Evolutionary conservation across 805 yeast species (phyloP).

Genomic region (Metschnikowia orientalis): DNA sequence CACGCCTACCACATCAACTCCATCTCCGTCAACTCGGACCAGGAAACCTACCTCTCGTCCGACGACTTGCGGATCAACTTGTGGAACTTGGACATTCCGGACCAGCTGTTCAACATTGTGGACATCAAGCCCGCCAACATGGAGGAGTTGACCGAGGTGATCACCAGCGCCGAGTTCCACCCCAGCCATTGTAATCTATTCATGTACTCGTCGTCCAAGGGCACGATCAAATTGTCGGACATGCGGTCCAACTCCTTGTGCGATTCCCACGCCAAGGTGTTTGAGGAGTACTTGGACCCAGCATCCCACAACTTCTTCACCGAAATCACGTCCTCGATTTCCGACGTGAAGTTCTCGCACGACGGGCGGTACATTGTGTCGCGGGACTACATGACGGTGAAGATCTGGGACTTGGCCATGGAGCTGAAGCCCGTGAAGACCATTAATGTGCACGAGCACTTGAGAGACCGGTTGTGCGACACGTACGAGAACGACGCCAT

Average conservation of each 20-base stretch:
- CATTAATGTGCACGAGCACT: conserved; percentile 91
- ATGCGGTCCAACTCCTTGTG: conserved; percentile 95
- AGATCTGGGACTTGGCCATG: conserved; percentile 98
- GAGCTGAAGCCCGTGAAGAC: conserved; percentile 92
- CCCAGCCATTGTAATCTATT: conserved; percentile 88
- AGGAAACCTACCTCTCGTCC: conserved; percentile 87
- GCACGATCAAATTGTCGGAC: conserved; percentile 91
- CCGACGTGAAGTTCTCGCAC: conserved; percentile 87
- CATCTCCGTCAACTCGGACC: conserved; percentile 89
- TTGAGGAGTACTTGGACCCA: conserved; percentile 92
- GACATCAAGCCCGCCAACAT: conserved; percentile 96
- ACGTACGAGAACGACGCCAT: conserved; percentile 98
- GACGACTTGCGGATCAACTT: conserved; percentile 94
- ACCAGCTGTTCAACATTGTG: conserved; percentile 93
- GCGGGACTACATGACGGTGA: conserved; percentile 94
- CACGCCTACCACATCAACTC: conserved; percentile 98
- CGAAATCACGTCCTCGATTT: conserved; percentile 90
- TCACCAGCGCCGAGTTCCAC: conserved; percentile 94
- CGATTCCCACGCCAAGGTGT: conserved; percentile 80
- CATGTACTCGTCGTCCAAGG: conserved; percentile 93
- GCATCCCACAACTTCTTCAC: conserved; percentile 92
- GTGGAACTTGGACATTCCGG: conserved; percentile 93
- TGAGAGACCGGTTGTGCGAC: conserved; percentile 89
- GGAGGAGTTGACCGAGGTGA: conserved; percentile 98
- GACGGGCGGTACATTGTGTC: conserved; percentile 95